Evolutionary conservation across 2,329 filamentous ascomycete genomes (phyloP).

Genomic region (Ophiostoma australiae): DNA sequence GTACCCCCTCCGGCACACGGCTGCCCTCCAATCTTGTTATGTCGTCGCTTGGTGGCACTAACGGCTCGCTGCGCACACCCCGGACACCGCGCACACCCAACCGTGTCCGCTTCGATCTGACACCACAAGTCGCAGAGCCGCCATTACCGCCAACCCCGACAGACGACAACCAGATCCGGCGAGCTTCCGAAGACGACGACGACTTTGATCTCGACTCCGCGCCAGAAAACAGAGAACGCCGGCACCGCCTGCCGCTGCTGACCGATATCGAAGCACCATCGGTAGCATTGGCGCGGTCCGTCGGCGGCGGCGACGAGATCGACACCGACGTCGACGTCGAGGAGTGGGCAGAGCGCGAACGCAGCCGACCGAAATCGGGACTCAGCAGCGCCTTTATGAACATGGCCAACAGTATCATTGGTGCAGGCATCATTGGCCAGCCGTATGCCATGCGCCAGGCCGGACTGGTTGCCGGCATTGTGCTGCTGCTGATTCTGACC

Average conservation of each 20-base stretch:
- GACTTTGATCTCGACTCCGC: conserved; percentile 32
- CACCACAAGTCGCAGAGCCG: conserved; percentile 23
- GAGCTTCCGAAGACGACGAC: conserved; percentile 28
- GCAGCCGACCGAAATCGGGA: conserved; percentile 71
- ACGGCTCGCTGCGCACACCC: conserved; percentile 13
- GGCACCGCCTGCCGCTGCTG: conserved; percentile 64
- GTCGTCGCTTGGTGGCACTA: neutral
- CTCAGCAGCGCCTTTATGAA: conserved; percentile 95
- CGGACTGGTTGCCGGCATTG: conserved; percentile 72
- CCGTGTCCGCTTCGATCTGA: conserved; percentile 68
- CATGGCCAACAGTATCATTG: conserved; percentile 98
- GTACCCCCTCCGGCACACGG: conserved; percentile 16
- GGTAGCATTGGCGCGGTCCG: conserved; percentile 57
- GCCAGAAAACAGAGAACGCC: conserved; percentile 39
- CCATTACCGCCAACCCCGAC: neutral
- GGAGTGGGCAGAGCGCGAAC: conserved; percentile 49
- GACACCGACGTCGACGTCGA: conserved; percentile 37
- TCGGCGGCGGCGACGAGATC: conserved; percentile 19
- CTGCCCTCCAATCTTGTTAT: conserved; percentile 18
- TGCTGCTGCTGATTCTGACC: conserved; percentile 74
- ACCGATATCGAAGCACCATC: conserved; percentile 80
- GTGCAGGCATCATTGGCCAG: conserved; percentile 71
- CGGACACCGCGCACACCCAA: conserved; percentile 47
- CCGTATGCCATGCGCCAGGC: conserved; percentile 95
- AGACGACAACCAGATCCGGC: conserved; percentile 1